Evolutionary conservation across 2,329 filamentous ascomycete species (phyloP), one percentile per base, ranked within the genome.

Genomic region (Neofusicoccum ribis): DNA sequence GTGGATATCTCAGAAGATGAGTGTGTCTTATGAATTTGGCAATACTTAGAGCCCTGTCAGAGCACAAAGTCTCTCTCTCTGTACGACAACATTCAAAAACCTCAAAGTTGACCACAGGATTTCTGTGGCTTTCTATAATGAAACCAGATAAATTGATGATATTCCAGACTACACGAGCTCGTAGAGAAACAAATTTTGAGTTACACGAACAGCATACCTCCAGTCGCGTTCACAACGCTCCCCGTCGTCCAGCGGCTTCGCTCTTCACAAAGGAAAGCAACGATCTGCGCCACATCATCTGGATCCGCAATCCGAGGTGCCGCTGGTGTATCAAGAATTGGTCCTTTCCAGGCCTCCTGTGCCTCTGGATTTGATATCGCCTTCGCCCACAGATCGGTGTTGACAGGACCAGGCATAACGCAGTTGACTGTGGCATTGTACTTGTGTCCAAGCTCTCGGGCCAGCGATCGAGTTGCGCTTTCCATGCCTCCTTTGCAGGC

Each of bases 401-500:
- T 75, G 5, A 88, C 83, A 0, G 87, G 85, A 0, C 87, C 87
- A 0, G 86, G 86, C n/a, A 82, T 83, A 2, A 89, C 83, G 0
- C 81, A 79, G 68, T 89, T 90, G 27, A 88, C 86, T 0, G 86
- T 89, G 12, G 47, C 47, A 65, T 85, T 84, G 0, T 86, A 85
- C 65, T 81, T 74, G 2, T 67, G 71, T 0, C 86, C 86, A 9
- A 89, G 74, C 74, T 89, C 87, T 0, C 80, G 79, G 0, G 88
- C 87, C 81, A 85, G 85, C 49, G 79, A 82, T 5, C 86, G 78
- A 12, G 87, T 89, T 63, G 89, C 73, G 0, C 82, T 85, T 72
- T 89, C 86, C 15, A 89, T 72, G 5, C 86, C 87, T 0, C 84
- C 85, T 71, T 89, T 89, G 5, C 81, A 84, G 0, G 83, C 82